Percentiles rank a stretch among this genome's conserved stretches.
Conservation (phyloP, 1,284 basidiomycete species). For the Naganishia cerealis region DNA sequence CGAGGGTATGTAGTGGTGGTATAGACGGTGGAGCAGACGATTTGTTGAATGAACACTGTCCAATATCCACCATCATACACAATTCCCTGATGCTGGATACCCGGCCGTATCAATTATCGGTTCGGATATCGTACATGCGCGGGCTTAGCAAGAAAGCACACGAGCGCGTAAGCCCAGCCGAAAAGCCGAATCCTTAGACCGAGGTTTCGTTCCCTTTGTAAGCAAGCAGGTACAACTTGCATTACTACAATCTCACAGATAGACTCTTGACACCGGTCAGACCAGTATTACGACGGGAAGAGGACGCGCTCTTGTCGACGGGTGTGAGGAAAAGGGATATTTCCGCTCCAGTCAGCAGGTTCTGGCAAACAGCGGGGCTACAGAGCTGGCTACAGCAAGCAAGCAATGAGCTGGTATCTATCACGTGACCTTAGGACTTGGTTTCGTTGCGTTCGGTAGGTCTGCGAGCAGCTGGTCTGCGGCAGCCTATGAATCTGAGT, state of each 20-base stretch:
- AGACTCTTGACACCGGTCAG: not conserved
- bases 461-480: no score
- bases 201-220: not conserved
- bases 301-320: not conserved
- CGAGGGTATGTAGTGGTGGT: not conserved
- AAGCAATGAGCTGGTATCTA: no score
- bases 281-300: not conserved
- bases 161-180: not conserved
- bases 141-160: constrained; percentile 22
- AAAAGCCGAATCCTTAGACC: not conserved
- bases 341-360: no score
- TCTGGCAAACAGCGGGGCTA: no score
- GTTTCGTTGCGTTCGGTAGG: no score
- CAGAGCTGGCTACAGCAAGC: no score
- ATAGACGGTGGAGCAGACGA: not conserved
- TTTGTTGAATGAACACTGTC: not conserved
- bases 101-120: constrained; percentile 16
- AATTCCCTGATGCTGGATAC: not conserved
- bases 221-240: constrained; percentile 1
- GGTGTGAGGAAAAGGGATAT: not conserved
- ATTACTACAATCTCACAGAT: not conserved
- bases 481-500: no score
- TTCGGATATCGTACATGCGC: constrained; percentile 27
- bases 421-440: no score
- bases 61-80: not conserved